A percentile compares a stretch with the other conserved stretches of the same genome.
These are phyloP conservation scores for Eucalyptus microcorys DNA, from an alignment of 345 rosid species.

Conservation along the genomic window DNA sequence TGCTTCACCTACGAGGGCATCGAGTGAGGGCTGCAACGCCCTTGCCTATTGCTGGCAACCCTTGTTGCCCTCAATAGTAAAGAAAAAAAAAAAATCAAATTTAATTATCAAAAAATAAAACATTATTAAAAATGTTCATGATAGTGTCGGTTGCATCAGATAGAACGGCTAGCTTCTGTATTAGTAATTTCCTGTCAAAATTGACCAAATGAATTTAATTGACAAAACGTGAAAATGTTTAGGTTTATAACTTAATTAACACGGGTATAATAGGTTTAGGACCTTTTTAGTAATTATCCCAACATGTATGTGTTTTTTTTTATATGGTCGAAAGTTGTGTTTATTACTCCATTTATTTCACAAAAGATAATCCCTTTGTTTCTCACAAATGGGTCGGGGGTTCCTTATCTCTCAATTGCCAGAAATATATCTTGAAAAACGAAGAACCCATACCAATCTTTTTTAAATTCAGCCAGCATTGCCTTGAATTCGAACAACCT, in stretches of 20 bases:
- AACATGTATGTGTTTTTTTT: too few relatives aligned
- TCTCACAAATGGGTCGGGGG: too few relatives aligned
- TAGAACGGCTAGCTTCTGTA: fast-evolving
- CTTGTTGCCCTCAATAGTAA: background rate
- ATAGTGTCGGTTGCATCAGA: background rate
- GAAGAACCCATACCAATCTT: background rate
- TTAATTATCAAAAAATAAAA: too few relatives aligned
- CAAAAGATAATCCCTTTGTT: too few relatives aligned
- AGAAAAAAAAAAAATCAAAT: too few relatives aligned
- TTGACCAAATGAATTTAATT: background rate
- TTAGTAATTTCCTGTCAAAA: too few relatives aligned
- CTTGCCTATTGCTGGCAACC: background rate
- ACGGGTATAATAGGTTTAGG: fast-evolving
- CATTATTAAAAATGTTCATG: background rate
- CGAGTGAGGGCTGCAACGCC: background rate
- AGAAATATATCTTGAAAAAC: background rate
- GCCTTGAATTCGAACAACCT: background rate
- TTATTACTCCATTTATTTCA: too few relatives aligned
- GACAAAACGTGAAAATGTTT: background rate
- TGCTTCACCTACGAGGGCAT: background rate
- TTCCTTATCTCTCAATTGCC: background rate
- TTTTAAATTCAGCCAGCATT: background rate
- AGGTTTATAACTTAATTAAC: too few relatives aligned
- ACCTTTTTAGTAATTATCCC: background rate
- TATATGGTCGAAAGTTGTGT: background rate